These are phyloP conservation scores for Carex kokanica DNA, from an alignment of 176 grass and related monocot genomes.

Conservation along the genomic window DNA sequence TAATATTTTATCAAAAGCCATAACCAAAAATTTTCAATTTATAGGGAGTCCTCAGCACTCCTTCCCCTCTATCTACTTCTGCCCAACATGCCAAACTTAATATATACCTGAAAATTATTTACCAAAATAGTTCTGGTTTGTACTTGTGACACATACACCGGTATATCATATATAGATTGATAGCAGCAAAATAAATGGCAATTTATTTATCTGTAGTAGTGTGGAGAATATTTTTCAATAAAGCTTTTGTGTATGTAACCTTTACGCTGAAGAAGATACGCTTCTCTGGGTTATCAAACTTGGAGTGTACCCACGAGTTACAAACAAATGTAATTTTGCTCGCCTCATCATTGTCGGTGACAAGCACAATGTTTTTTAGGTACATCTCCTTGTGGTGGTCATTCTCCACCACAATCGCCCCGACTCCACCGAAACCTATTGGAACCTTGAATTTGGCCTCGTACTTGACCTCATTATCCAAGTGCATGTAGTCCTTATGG, in stretches of 20 bases:
- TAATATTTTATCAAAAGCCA: too few relatives aligned
- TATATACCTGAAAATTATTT: too few relatives aligned
- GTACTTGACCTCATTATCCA: slow-evolving; percentile 23
- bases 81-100: too few relatives aligned
- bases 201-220: neutral
- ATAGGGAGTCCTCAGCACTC: too few relatives aligned
- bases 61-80: too few relatives aligned
- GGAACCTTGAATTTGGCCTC: slow-evolving; percentile 47
- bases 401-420: slow-evolving; percentile 67
- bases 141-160: neutral
- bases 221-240: neutral
- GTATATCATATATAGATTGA: neutral
- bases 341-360: slow-evolving; percentile 29
- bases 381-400: slow-evolving; percentile 82
- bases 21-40: too few relatives aligned
- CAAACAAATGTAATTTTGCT: slow-evolving; percentile 42
- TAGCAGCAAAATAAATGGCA: neutral
- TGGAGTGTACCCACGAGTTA: slow-evolving; percentile 77
- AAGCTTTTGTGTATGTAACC: slow-evolving; percentile 24
- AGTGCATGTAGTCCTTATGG: too few relatives aligned
- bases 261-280: slow-evolving; percentile 60
- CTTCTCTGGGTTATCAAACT: slow-evolving; percentile 50
- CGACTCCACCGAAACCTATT: slow-evolving; percentile 46
- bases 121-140: too few relatives aligned
- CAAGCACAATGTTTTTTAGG: slow-evolving; percentile 53